Evolutionary conservation across 768 basidiomycete genomes (phyloP).

Genomic region (Leucocoprinus leucothites): DNA sequence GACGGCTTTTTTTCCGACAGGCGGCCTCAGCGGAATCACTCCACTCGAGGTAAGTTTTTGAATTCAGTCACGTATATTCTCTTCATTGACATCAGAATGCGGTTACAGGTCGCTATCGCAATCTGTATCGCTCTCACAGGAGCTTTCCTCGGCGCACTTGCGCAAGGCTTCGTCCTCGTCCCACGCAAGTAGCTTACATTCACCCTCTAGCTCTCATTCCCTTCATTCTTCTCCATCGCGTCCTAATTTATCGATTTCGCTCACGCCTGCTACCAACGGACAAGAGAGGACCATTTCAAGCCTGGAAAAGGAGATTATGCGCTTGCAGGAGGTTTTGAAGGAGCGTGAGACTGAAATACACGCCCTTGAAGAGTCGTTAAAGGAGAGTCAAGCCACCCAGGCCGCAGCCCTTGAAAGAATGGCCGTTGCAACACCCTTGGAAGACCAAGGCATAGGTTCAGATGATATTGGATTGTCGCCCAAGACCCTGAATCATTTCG

Average conservation of each 20-base stretch:
- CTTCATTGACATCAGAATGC: conserved; percentile 14
- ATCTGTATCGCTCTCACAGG: conserved; percentile 97
- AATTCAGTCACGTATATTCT: conserved; percentile 4
- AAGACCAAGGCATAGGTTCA: conserved; percentile 22
- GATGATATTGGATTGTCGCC: conserved; percentile 53
- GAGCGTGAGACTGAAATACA: conserved; percentile 91
- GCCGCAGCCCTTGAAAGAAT: conserved; percentile 8
- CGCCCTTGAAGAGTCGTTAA: conserved; percentile 59
- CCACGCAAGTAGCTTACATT: conserved; percentile 62
- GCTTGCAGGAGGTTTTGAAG: conserved; percentile 87
- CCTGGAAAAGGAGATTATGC: conserved; percentile 93
- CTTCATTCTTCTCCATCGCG: conserved; percentile 41
- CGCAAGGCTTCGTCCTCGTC: conserved; percentile 81
- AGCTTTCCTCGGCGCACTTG: conserved; percentile 84
- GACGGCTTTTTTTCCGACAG: conserved; percentile 83
- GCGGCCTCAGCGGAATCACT: conserved; percentile 86
- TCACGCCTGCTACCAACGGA: conserved; percentile 34
- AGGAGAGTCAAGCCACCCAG: conserved; percentile 28
- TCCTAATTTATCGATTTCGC: conserved; percentile 59
- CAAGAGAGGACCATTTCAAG: conserved; percentile 76
- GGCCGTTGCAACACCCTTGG: conserved; percentile 13
- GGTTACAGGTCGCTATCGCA: conserved; percentile 79
- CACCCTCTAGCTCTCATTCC: conserved; percentile 59
- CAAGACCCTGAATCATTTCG: conserved; percentile 70
- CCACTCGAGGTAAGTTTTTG: conserved; percentile 65